phyloP scores from a whole-genome alignment of 192 early-diverging fungal species.

The Haplosporangium gracile region DNA sequence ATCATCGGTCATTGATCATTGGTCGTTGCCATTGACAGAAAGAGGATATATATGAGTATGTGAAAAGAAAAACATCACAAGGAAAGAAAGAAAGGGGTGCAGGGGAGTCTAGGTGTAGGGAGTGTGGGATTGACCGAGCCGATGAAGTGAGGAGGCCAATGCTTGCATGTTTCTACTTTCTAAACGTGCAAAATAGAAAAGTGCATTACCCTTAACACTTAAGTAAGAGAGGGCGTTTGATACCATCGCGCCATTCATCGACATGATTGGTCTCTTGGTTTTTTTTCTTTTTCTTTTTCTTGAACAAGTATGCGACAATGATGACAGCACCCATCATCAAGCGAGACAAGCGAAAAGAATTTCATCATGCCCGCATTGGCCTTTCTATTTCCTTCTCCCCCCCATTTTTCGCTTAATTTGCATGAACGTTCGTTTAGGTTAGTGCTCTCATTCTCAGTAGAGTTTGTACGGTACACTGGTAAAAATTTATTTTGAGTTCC shows the following conservation, averaged over 20 bases:
- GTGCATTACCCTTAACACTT: not conserved
- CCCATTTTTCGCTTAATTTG: not conserved
- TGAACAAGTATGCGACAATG: slow-evolving; percentile 2
- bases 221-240: not conserved
- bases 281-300: not conserved
- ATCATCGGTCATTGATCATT: not conserved
- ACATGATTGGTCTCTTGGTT: not conserved
- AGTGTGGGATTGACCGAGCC: not conserved
- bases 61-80: not conserved
- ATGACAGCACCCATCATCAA: not conserved
- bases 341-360: not conserved
- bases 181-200: not conserved
- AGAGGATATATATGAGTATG: not conserved
- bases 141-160: not conserved
- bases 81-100: not conserved
- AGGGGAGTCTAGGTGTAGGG: not conserved
- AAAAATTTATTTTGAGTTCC: not conserved
- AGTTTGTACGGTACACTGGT: not conserved
- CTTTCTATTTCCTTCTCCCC: not conserved
- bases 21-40: not conserved
- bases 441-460: not conserved
- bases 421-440: not conserved
- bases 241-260: not conserved
- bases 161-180: not conserved
- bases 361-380: not conserved